Evolutionary conservation across 805 yeast species (phyloP), one percentile per base, ranked within the genome.

Genomic region (Sugiyamaella mastotermitis): DNA sequence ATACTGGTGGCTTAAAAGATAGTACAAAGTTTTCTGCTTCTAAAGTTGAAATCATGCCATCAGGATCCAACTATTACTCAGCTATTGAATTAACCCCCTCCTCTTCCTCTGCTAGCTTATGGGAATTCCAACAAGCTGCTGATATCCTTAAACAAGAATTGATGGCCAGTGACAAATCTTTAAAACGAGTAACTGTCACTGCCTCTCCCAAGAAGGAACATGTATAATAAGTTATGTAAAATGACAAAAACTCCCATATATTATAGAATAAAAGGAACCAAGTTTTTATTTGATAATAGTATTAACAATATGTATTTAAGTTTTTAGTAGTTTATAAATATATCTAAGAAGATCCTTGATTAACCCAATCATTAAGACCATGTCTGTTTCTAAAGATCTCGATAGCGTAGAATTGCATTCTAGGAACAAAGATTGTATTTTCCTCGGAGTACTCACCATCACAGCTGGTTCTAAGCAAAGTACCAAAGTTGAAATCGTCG

Each of bases 401-500:
- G 56, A 87, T 74, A 40, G 96, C 96, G 54, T 88, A 83, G 60
- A 92, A 92, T 66, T 92, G 97, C 57, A 90, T 76, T 66, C 97
- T 80, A 42, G 90, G 92, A 5, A 61, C 95, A 52, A 92, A 90
- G 37, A 87, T 83, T 32, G 97, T 84, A 42, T 81, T 78, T 32
- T 78, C 75, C 65, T 90, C 85, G 33, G 76, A 74, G 62, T 92
- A 92, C 61, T 85, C 96, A 21, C 69, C 80, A 33, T 64, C 60
- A 25, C 83, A 60, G 48, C 75, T 78, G n/a, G 75, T 65, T 69
- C 99, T 80, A 53, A 92, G 68, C 50, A 92, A 68, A 13, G 97
- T 88, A 47, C 99, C 99, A 60, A 92, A 92, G 65, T 92, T 92
- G 67, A 74, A 92, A 64, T 92, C 97, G 46, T 83, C 92, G 42